Evolutionary conservation across 176 grass and related monocot species (phyloP), one percentile per base, ranked within the genome.

Genomic region (Dactylis glomerata): DNA sequence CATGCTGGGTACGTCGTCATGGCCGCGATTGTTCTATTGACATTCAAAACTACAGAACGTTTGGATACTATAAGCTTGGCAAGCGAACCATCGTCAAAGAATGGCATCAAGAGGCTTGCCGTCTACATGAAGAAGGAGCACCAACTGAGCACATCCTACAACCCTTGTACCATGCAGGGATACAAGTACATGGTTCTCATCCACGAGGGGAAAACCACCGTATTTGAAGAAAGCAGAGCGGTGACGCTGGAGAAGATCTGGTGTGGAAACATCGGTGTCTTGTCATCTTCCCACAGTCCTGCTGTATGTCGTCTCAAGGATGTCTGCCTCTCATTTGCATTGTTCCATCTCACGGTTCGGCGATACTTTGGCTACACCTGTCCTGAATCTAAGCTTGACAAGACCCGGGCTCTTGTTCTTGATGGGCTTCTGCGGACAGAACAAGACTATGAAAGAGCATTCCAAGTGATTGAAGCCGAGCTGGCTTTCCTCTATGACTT

Each of bases 401-500:
- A 74, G 42, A 51, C 71, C 8, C 71, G 71, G 10, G 27, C 5
- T 31, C 26, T 74, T 31, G 71, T 74, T 28, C 45, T 74, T 9
- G 14, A 74, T 30, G 44, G 44, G 14, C 26, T 50, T 2, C 5
- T 74, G 71, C 26, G 3, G 51, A 28, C 24, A 1, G 71, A 74
- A 16, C 24, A 74, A 12, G 71, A 32, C 14, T 32, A 46, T 19
- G 44, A 74, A 28, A 74, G 71, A 31, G 71, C 71, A 74, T 74
- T 74, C 26, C 26, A 51, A 19, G 71, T 74, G 71, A 74, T 74
- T 46, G 71, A 74, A 50, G 71, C 26, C 17, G 71, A 74, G 15
- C 1, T 74, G 8, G 71, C 44, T 6, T 74, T 74, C 8, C 0
- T 74, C 44, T 32, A 74, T 0, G 71, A 74, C 0, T 74, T 74